phyloP scores from a whole-genome alignment of 2,329 filamentous ascomycete species.

The Trichoderma cornu-damae region DNA sequence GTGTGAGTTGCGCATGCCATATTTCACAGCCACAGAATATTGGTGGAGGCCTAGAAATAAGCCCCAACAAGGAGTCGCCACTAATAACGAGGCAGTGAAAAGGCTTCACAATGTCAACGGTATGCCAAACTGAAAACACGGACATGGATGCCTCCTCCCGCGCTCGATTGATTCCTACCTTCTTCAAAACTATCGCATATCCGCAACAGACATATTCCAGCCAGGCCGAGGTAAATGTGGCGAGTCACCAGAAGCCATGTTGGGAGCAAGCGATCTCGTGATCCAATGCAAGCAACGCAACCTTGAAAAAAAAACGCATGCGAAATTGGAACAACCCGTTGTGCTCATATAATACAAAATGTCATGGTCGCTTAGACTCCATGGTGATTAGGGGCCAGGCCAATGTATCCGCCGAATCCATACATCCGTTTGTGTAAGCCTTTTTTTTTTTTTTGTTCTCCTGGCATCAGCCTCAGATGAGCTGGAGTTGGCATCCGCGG shows the following conservation, averaged over 20 bases:
- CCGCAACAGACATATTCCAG: background rate
- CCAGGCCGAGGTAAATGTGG: background rate
- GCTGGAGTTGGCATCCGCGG: background rate
- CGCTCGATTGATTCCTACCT: background rate
- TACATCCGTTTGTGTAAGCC: constrained; percentile 3
- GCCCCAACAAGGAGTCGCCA: background rate
- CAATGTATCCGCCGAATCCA: constrained; percentile 16
- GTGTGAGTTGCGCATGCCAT: too few relatives aligned
- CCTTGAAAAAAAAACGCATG: background rate
- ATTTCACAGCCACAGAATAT: background rate
- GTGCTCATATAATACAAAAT: constrained; percentile 20
- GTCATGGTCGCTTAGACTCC: constrained; percentile 17
- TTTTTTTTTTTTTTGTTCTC: background rate
- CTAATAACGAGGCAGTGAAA: background rate
- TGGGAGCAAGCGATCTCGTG: background rate
- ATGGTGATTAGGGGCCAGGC: constrained; percentile 14
- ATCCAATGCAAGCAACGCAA: background rate
- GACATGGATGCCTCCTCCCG: background rate
- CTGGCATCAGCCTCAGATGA: background rate
- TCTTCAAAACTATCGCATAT: background rate
- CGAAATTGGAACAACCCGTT: constrained; percentile 10
- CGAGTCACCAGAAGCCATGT: background rate
- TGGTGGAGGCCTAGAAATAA: background rate
- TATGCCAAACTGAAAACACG: background rate
- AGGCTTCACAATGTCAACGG: background rate